phyloP scores from a whole-genome alignment of 352 stramenopile species.

The Phytophthora cryptogea region DNA sequence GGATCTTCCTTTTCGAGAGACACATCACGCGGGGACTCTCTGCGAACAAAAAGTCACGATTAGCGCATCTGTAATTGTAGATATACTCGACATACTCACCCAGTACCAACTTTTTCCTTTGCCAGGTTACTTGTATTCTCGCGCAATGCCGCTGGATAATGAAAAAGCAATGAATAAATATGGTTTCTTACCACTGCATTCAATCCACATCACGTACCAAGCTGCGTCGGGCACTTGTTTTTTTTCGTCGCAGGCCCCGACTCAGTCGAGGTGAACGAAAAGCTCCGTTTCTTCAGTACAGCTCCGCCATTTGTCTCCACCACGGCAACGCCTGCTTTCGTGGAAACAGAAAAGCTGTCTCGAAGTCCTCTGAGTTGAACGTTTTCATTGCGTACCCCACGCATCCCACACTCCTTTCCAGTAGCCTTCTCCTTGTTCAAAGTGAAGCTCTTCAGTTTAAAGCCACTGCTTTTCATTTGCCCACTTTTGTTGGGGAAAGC shows the following conservation, averaged over 20 bases:
- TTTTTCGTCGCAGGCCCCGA: constrained; percentile 18
- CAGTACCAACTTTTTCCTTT: constrained; percentile 1
- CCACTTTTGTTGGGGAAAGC: constrained; percentile 21
- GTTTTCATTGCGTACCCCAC: background rate
- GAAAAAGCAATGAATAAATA: background rate
- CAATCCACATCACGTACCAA: constrained; percentile 14
- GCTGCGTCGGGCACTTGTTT: constrained; percentile 14
- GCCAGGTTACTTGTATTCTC: background rate
- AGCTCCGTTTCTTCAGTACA: constrained; percentile 28
- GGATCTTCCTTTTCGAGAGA: background rate
- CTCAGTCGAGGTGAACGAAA: constrained; percentile 14
- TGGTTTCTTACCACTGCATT: constrained; percentile 10
- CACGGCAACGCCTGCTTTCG: constrained; percentile 2
- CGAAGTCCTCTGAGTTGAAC: background rate
- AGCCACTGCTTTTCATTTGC: constrained; percentile 1
- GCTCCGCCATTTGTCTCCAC: constrained; percentile 10
- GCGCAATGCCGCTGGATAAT: constrained; percentile 4
- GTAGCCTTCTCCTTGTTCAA: constrained; percentile 8
- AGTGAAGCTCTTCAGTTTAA: constrained; percentile 7
- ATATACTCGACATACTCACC: constrained; percentile 10
- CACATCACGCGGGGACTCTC: constrained; percentile 3
- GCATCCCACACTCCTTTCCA: constrained; percentile 5
- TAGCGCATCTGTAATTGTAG: background rate
- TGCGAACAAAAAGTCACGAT: constrained; percentile 6
- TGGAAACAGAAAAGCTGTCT: constrained; percentile 2